Evolutionary conservation across 371 early-diverging fungal species (phyloP).

Genomic region (Lichtheimia ornata): DNA sequence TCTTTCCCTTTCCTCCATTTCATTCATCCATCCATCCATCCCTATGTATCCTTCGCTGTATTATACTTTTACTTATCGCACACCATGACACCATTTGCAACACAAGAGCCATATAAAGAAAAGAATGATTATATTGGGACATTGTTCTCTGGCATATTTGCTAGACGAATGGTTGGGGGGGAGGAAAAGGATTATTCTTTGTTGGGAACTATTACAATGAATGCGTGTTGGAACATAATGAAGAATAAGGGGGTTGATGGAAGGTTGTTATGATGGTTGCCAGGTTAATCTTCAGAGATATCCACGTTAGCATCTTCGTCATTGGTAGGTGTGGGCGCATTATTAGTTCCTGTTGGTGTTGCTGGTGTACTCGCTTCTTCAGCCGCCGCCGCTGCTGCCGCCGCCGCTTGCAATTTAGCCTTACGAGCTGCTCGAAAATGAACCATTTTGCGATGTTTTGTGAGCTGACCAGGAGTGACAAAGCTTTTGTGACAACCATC

Average conservation of each 20-base stretch:
- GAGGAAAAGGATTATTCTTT: too few species aligned
- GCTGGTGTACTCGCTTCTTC: conserved; percentile 13
- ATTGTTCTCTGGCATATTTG: too few species aligned
- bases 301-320: neutral
- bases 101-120: too few species aligned
- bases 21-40: neutral
- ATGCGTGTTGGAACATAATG: too few species aligned
- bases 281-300: neutral
- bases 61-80: too few species aligned
- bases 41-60: too few species aligned
- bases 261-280: too few species aligned
- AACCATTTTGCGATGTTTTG: conserved; percentile 58
- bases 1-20: neutral
- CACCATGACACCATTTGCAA: too few species aligned
- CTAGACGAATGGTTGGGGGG: too few species aligned
- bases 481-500: conserved; percentile 53
- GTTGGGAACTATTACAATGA: too few species aligned
- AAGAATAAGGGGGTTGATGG: too few species aligned
- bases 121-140: too few species aligned
- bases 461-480: conserved; percentile 50
- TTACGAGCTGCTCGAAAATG: conserved; percentile 51
- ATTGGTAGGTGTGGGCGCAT: conserved; percentile 1
- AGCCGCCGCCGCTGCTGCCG: conserved; percentile 34
- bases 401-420: conserved; percentile 40
- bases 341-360: neutral